Base-by-base conservation (phyloP, 129 eudicot genomes). In the Helianthus annuus region DNA sequence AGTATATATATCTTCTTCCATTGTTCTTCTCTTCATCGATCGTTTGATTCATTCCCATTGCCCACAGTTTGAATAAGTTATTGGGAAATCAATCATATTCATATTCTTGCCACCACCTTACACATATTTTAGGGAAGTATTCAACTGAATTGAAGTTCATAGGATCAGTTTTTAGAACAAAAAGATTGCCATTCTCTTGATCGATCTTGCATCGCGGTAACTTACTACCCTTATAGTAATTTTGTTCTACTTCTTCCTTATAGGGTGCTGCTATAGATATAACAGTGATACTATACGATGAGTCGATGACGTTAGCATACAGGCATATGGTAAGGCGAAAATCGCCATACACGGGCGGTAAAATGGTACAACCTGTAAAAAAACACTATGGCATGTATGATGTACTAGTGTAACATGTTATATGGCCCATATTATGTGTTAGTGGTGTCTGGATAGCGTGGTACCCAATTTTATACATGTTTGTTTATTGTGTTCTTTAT, bases 1-100 rank as follows among this genome's bases (percentile, higher is more conserved):
- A 62, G 48, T 58, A 16, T 74, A 42, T 75, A 75, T 39, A 74
- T 48, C 40, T 77, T 9, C 54, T 42, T 53, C 58, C 62, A 5
- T 17, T 52, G 27, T 77, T 64, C 45, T 77, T 64, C 45, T 51
- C 58, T 77, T 70, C 60, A 70, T 77, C 44, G 34, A 62, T 44
- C 39, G 48, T 75, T 27, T 65, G 58, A 53, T 53, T 59, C 13
- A 58, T 34, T 29, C 36, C 4, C 36, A 32, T 32, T 32, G 36
- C 36, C 36, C 36, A 2, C 36, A 32, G 4, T 32, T 32, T 32
- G 36, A 32, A 32, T 32, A 32, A 32, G 36, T 32, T 32, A 32
- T 32, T 32, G 36, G 36, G 36, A 32, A 32, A 32, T 32, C 36
- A 32, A 2, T 32, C 36, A 32, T 32, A 32, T 32, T 32, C 36